Conservation (phyloP, 2,329 filamentous ascomycete species). For the Ceratocystis destructans region DNA sequence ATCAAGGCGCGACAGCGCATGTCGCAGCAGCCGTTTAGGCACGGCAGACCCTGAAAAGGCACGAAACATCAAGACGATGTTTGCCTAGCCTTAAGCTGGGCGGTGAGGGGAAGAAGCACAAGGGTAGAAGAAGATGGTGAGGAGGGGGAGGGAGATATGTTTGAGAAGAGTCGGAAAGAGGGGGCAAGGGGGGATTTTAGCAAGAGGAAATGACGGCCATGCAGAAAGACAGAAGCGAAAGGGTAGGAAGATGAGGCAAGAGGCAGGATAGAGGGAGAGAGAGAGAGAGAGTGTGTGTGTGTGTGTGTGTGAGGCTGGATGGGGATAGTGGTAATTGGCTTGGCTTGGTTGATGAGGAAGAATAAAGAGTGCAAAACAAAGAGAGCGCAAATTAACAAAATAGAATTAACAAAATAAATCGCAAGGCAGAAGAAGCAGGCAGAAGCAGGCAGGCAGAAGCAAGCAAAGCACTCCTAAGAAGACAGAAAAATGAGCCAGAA, state of each 20-base stretch:
- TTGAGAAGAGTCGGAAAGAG: neutral
- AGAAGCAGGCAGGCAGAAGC: neutral
- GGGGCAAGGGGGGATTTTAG: neutral
- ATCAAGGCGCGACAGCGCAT: slow-evolving; percentile 69
- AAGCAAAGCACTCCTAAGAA: neutral
- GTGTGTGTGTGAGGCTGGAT: neutral
- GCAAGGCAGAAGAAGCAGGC: neutral
- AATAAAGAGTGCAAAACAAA: neutral
- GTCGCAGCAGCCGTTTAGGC: slow-evolving; percentile 79
- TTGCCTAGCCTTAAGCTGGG: neutral
- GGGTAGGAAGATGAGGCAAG: neutral
- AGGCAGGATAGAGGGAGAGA: neutral
- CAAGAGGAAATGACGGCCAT: neutral
- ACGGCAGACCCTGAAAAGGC: slow-evolving; percentile 55
- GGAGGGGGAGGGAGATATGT: neutral
- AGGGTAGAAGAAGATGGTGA: neutral
- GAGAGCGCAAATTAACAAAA: neutral
- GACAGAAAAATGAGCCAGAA: neutral
- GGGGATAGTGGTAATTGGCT: neutral
- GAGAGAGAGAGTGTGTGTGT: neutral
- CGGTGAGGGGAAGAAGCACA: neutral
- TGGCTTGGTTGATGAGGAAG: neutral
- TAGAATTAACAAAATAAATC: neutral
- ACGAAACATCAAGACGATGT: slow-evolving; percentile 43
- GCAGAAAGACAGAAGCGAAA: neutral